Evolutionary conservation across 2,329 filamentous ascomycete species (phyloP), one percentile per base, ranked within the genome.

Genomic region (Fusarium albosuccineum): DNA sequence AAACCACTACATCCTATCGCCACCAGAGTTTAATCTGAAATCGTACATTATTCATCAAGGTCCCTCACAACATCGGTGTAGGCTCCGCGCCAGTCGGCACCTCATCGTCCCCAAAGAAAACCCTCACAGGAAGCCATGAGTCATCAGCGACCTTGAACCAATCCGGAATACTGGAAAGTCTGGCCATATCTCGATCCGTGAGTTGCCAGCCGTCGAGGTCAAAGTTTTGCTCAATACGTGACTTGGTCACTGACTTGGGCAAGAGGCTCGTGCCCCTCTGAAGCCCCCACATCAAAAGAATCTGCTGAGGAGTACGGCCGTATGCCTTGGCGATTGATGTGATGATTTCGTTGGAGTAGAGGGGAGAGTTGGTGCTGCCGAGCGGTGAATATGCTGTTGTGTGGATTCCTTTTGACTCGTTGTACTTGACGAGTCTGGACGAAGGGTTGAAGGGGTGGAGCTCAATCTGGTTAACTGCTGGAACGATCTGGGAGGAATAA

Each of bases 381-480:
- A 57, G 44, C 3, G 55, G 55, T 6, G 55, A 57, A 17, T 57
- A 52, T 14, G 55, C 46, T 27, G 55, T 44, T 29, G 46, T 52
- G 26, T 57, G 55, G 17, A 52, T 57, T 7, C 36, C 45, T 9
- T 51, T 50, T 7, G 29, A 29, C 11, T 40, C 22, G 29, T 42
- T 36, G 29, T 57, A 57, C 16, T 37, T 37, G 51, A 54, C 2
- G 49, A 48, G 44, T 11, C 29, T 48, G 29, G 44, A n/a, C 29
- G 44, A 48, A 48, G 44, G 44, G 44, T 48, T 48, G 44, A 48
- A 90, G 4, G 89, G 88, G 75, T 91, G 89, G 56, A 87, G 87
- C 75, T 92, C 89, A 66, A 91, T 87, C 78, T 91, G 89, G 79
- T 91, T 91, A 68, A 85, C 84, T 3, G 87, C 87, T 1, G 89